Base-by-base conservation (phyloP, 148 eudicot genomes). In the Linanthus parryae region DNA sequence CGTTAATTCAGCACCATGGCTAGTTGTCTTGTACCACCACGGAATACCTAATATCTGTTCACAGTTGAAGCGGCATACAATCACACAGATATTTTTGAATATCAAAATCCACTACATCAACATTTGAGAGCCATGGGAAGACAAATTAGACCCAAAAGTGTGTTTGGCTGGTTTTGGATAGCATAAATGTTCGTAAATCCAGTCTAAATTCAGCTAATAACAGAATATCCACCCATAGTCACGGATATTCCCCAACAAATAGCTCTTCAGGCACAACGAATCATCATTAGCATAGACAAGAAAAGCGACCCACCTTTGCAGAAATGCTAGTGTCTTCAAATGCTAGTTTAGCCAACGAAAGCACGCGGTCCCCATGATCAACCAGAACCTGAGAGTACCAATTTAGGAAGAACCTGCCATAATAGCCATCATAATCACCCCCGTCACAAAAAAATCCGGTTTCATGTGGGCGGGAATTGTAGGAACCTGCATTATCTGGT, bases 1-100 rank as follows among this genome's bases (percentile, higher is more conserved):
- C 34, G 95, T 84, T 75, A 94, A 61, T 65, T 94, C 99, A 57
- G 99, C 88, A 54, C 95, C 99, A 74, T 94, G 99, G 72, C 99
- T 84, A 58, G 83, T 68, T 56, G 95, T 82, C 81, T 84, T 94
- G 71, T 88, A 94, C 99, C 96, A 94, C 90, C 94, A 84, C 70
- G 79, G 81, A 54, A 80, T 67, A 50, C 96, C 81, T 50, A 91
- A 52, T 42, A 94, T 60, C 99, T 94, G 88, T 67, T 67, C 69
- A 60, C n/a, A n/a, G n/a, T n/a, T n/a, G n/a, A n/a, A n/a, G n/a
- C n/a, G n/a, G n/a, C n/a, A n/a, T n/a, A n/a, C n/a, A n/a, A n/a
- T n/a, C n/a, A n/a, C n/a, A n/a, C n/a, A n/a, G n/a, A n/a, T n/a
- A n/a, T n/a, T n/a, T n/a, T n/a, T n/a, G n/a, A n/a, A n/a, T n/a